Evolutionary conservation across 2,329 filamentous ascomycete genomes (phyloP).

Genomic region (Lasiodiplodia theobromae): DNA sequence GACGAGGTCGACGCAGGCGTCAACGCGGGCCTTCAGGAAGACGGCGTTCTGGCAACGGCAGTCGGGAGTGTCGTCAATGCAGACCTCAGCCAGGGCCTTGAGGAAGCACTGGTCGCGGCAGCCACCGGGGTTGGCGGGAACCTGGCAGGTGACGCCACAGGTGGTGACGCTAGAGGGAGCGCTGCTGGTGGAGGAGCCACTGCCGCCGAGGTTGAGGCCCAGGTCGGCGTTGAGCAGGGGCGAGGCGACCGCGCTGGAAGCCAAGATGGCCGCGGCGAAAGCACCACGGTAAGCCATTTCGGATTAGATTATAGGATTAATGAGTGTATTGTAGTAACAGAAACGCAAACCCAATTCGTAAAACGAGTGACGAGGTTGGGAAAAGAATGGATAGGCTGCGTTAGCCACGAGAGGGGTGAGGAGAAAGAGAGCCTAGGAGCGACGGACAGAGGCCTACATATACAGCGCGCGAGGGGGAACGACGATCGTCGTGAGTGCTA

Average conservation of each 20-base stretch:
- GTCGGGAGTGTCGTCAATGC: conserved; percentile 24
- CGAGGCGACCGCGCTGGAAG: conserved; percentile 7
- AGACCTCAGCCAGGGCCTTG: conserved; percentile 27
- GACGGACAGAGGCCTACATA: conserved; percentile 20
- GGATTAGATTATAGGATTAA: conserved; percentile 25
- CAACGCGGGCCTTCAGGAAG: conserved; percentile 24
- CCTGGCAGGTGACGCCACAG: conserved; percentile 24
- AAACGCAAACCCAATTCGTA: conserved; percentile 21
- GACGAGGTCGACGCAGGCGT: conserved; percentile 29
- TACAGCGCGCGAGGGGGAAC: not conserved
- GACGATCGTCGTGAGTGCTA: not conserved
- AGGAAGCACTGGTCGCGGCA: conserved; percentile 30
- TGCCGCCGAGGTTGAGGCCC: conserved; percentile 3
- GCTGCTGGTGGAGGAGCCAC: conserved; percentile 11
- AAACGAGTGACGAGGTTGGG: conserved; percentile 30
- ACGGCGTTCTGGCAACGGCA: conserved; percentile 29
- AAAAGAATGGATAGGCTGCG: conserved; percentile 22
- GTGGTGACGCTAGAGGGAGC: conserved; percentile 9
- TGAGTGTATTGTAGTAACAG: conserved; percentile 18
- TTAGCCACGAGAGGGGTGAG: conserved; percentile 22
- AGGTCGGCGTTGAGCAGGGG: conserved; percentile 23
- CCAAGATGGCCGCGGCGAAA: conserved; percentile 27
- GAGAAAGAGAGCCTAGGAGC: conserved; percentile 10
- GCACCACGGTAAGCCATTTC: conserved; percentile 26
- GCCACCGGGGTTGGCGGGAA: conserved; percentile 20